Percentiles rank a stretch among this genome's conserved stretches.
Evolutionary conservation across 2,329 filamentous ascomycete genomes (phyloP).

Genomic region (Chaetomiaceae sp.): DNA sequence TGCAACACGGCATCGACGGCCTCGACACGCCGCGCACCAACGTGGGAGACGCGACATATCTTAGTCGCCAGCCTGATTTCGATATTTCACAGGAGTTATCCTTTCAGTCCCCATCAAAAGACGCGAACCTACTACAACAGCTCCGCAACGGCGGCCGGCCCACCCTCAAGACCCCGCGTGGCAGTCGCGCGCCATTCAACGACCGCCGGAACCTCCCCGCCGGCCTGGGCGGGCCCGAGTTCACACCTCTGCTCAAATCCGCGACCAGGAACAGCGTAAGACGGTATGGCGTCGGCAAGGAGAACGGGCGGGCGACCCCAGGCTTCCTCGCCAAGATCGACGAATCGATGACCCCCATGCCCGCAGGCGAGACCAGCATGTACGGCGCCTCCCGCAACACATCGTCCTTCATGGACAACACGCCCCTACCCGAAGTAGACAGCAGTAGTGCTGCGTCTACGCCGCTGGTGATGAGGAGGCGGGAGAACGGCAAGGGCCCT

Average conservation of each 20-base stretch:
- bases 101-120: slow-evolving; percentile 75
- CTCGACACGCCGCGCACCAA: slow-evolving; percentile 87
- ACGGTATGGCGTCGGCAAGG: slow-evolving; percentile 53
- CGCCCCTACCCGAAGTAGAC: slow-evolving; percentile 69
- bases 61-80: slow-evolving; percentile 65
- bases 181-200: slow-evolving; percentile 61
- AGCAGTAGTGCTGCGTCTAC: slow-evolving; percentile 81
- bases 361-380: slow-evolving; percentile 59
- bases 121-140: slow-evolving; percentile 70
- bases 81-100: slow-evolving; percentile 85
- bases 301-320: slow-evolving; percentile 60
- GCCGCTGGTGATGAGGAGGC: slow-evolving; percentile 66
- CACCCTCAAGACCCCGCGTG: slow-evolving; percentile 69
- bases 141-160: slow-evolving; percentile 62
- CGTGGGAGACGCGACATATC: slow-evolving; percentile 76
- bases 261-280: slow-evolving; percentile 68
- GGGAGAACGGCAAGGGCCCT: slow-evolving; percentile 56
- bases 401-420: slow-evolving; percentile 60
- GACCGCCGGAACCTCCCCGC: slow-evolving; percentile 68
- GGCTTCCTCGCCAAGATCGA: slow-evolving; percentile 64
- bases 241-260: slow-evolving; percentile 87
- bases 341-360: slow-evolving; percentile 70
- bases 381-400: slow-evolving; percentile 63
- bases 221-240: slow-evolving; percentile 67
- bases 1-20: slow-evolving; percentile 57